Percentiles rank a stretch among this genome's conserved stretches.
These are phyloP conservation scores for Endotrypanum monterogeii DNA, from an alignment of 208 protist genomes.

Conservation along the genomic window DNA sequence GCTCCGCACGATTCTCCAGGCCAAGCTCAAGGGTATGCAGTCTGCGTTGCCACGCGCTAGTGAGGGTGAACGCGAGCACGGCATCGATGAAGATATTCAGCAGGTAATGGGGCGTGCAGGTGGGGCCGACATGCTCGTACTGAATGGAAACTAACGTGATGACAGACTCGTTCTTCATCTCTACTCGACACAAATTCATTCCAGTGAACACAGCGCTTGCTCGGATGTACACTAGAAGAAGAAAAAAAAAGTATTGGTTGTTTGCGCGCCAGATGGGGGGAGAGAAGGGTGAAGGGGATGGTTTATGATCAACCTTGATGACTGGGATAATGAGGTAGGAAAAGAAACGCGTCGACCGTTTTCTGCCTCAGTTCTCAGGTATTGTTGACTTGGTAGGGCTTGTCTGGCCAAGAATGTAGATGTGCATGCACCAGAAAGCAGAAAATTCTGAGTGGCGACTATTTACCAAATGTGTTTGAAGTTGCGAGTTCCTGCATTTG, in stretches of 20 bases:
- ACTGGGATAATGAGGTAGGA: neutral
- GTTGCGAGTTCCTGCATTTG: too few species aligned
- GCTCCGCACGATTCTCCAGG: conserved; percentile 39
- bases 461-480: neutral
- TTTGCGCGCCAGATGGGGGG: neutral
- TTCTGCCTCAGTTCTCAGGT: neutral
- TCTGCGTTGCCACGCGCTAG: conserved; percentile 7
- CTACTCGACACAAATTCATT: neutral
- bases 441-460: neutral
- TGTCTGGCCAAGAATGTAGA: neutral
- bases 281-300: too few species aligned
- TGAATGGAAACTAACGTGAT: conserved; percentile 46
- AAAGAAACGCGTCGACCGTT: neutral
- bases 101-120: conserved; percentile 41
- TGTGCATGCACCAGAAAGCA: neutral
- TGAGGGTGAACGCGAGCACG: neutral
- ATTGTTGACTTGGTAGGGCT: neutral
- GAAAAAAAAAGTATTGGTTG: neutral
- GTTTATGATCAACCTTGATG: neutral
- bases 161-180: neutral
- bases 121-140: conserved; percentile 65
- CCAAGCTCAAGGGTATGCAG: conserved; percentile 30
- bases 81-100: conserved; percentile 43
- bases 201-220: conserved; percentile 1
- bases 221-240: conserved; percentile 13